These are phyloP conservation scores for Artemisia argyi DNA, from an alignment of 129 eudicot species.

Conservation along the genomic window DNA sequence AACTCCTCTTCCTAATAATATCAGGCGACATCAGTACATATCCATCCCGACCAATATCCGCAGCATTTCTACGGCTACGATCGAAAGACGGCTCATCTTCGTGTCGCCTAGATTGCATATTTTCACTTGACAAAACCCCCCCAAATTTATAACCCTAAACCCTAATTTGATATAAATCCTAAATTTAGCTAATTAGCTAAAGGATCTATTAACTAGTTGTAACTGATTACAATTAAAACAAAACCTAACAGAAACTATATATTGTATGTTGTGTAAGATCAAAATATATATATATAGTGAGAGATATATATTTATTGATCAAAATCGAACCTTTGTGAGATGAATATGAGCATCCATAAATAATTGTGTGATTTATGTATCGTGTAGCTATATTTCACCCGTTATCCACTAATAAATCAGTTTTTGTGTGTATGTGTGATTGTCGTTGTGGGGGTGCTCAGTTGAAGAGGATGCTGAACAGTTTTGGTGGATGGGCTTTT, in stretches of 20 bases:
- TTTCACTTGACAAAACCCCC: conserved; percentile 22
- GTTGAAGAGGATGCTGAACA: too few relatives aligned
- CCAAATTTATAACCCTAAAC: conserved; percentile 27
- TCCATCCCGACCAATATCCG: conserved; percentile 17
- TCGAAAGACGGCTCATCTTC: conserved; percentile 30
- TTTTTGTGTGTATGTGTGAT: too few relatives aligned
- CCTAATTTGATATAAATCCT: not conserved
- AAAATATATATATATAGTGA: not conserved
- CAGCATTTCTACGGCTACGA: conserved; percentile 31
- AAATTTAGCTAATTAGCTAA: conserved; percentile 26
- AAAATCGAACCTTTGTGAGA: conserved; percentile 25
- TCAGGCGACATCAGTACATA: conserved; percentile 34
- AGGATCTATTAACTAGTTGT: not conserved
- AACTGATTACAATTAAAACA: not conserved
- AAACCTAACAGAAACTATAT: too few relatives aligned
- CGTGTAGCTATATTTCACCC: not conserved
- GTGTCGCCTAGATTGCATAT: conserved; percentile 48
- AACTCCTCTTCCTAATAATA: conserved; percentile 27
- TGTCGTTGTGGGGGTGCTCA: too few relatives aligned
- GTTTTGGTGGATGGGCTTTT: too few relatives aligned
- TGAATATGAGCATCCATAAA: conserved; percentile 23
- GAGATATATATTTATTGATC: too few relatives aligned
- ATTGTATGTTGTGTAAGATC: not conserved
- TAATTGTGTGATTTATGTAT: conserved; percentile 5
- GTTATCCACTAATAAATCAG: too few relatives aligned